phyloP scores from a whole-genome alignment of 257 asterid species.

The Forsythia viridissima region DNA sequence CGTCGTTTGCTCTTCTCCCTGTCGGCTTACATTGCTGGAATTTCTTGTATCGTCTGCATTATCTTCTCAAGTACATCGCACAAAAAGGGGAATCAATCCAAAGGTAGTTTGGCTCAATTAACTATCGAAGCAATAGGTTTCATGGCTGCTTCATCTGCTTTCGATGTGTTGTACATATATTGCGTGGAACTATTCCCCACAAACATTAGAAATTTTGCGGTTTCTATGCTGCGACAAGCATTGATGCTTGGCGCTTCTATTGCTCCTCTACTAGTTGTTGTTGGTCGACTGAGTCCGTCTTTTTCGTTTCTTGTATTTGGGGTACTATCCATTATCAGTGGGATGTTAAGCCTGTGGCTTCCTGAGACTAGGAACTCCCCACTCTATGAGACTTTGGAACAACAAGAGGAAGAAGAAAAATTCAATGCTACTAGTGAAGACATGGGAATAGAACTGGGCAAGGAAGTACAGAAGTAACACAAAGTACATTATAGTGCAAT shows the following conservation, averaged over 20 bases:
- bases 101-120: slow-evolving; percentile 46
- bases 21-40: slow-evolving; percentile 43
- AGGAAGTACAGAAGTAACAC: slow-evolving; percentile 23
- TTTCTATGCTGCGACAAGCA: slow-evolving; percentile 52
- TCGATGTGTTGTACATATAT: slow-evolving; percentile 53
- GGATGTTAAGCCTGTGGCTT: slow-evolving; percentile 48
- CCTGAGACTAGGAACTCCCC: slow-evolving; percentile 55
- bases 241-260: slow-evolving; percentile 58
- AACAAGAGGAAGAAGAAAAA: slow-evolving; percentile 46
- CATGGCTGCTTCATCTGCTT: slow-evolving; percentile 55
- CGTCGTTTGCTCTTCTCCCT: slow-evolving; percentile 45
- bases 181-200: slow-evolving; percentile 61
- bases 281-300: slow-evolving; percentile 49
- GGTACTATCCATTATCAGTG: slow-evolving; percentile 40
- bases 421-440: slow-evolving; percentile 16
- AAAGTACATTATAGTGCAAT: slow-evolving; percentile 7
- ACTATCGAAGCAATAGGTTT: slow-evolving; percentile 45
- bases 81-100: slow-evolving; percentile 3
- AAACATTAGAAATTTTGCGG: slow-evolving; percentile 46
- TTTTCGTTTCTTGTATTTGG: slow-evolving; percentile 44
- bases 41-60: slow-evolving; percentile 41
- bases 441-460: slow-evolving; percentile 29
- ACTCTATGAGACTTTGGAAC: slow-evolving; percentile 54
- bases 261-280: slow-evolving; percentile 49
- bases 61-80: slow-evolving; percentile 29